Conservation (phyloP, 306 rosid genomes). For the Cucurbita argyrosperma region DNA sequence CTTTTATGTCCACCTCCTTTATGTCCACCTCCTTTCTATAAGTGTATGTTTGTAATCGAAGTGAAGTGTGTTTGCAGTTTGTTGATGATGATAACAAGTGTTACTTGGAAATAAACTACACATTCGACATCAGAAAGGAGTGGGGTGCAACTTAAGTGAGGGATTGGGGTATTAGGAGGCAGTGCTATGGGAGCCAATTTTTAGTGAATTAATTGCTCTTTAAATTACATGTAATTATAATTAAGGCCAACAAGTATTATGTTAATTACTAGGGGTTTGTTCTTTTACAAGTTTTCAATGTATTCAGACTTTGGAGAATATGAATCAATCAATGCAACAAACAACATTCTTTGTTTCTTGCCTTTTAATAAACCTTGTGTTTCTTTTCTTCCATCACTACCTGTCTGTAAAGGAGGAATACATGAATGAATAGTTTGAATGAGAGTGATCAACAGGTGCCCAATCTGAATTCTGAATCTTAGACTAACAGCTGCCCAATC, state of each 20-base stretch:
- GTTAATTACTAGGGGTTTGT: constrained; percentile 1
- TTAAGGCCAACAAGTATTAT: not conserved
- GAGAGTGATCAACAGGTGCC: too few species aligned
- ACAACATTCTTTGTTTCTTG: not conserved
- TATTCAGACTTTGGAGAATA: not conserved
- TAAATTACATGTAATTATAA: constrained; percentile 2
- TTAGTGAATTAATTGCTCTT: not conserved
- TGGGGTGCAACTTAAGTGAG: constrained; percentile 21
- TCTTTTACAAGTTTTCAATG: not conserved
- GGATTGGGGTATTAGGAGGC: not conserved
- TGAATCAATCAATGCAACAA: not conserved
- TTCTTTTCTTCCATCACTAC: not conserved
- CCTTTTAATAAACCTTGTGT: not conserved
- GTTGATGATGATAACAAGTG: constrained; percentile 43
- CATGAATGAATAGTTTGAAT: too few species aligned
- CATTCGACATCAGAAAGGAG: constrained; percentile 32
- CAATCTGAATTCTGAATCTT: too few species aligned
- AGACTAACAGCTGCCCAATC: too few species aligned
- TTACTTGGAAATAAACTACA: constrained; percentile 42
- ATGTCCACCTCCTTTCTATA: too few species aligned
- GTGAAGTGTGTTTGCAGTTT: constrained; percentile 16
- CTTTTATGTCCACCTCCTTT: too few species aligned
- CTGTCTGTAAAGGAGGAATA: too few species aligned
- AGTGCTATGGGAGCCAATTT: not conserved
- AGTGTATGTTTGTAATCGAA: not conserved